phyloP scores from a whole-genome alignment of 2,329 filamentous ascomycete species.

The Penicillium capsulatum region DNA sequence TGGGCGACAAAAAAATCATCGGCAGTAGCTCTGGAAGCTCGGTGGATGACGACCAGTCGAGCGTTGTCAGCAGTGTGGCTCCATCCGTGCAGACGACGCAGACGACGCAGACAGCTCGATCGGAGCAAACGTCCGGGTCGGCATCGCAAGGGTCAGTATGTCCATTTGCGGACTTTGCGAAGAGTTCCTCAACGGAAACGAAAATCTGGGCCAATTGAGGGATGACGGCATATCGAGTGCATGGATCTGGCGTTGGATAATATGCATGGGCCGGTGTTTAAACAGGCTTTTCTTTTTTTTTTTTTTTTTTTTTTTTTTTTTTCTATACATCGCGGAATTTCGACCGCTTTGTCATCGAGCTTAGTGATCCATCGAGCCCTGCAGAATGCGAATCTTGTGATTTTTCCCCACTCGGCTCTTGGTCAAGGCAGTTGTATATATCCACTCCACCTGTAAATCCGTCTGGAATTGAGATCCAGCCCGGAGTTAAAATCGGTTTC shows the following conservation, averaged over 20 bases:
- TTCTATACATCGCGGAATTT: background rate
- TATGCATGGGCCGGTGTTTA: background rate
- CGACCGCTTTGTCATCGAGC: no score
- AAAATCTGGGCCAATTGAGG: conserved; percentile 29
- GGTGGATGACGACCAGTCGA: conserved; percentile 29
- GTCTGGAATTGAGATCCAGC: no score
- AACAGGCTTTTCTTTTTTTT: conserved; percentile 3
- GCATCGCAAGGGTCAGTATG: conserved; percentile 18
- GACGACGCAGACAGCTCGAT: conserved; percentile 12
- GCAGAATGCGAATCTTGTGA: background rate
- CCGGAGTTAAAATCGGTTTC: conserved; percentile 3
- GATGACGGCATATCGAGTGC: conserved; percentile 14
- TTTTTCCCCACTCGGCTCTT: conserved; percentile 13
- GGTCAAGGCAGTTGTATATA: conserved; percentile 9
- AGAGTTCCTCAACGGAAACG: conserved; percentile 22
- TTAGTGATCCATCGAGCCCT: background rate
- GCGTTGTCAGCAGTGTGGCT: conserved; percentile 23
- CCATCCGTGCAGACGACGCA: conserved; percentile 14
- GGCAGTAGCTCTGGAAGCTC: conserved; percentile 29
- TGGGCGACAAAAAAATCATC: conserved; percentile 59
- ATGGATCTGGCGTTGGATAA: conserved; percentile 4
- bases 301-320: background rate
- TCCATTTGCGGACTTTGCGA: conserved; percentile 30
- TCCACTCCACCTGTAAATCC: background rate
- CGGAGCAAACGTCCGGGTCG: conserved; percentile 4